Percentiles rank a stretch among this genome's conserved stretches.
phyloP scores from a whole-genome alignment of 2,329 filamentous ascomycete genomes.

The Periconia digitata region DNA sequence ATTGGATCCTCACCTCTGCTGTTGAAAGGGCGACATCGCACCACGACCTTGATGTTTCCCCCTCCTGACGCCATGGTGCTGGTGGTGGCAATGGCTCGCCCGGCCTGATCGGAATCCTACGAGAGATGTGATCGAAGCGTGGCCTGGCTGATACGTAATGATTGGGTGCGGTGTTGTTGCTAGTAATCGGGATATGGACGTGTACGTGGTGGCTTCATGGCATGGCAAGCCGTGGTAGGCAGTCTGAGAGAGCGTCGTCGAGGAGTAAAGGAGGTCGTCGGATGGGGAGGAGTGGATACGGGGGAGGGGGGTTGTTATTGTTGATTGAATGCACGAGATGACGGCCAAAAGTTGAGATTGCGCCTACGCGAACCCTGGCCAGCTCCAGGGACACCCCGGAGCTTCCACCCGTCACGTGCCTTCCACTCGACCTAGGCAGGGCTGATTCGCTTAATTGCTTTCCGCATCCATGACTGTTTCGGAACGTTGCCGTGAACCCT shows the following conservation, averaged over 20 bases:
- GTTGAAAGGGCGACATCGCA: conserved; percentile 94
- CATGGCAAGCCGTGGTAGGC: conserved; percentile 16
- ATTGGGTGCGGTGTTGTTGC: conserved; percentile 13
- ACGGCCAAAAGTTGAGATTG: conserved; percentile 21
- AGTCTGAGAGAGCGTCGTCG: neutral
- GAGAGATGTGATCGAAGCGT: conserved; percentile 3
- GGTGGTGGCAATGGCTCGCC: conserved; percentile 5
- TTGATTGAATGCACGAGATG: conserved; percentile 20
- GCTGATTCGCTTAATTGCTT: neutral
- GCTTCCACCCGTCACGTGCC: neutral
- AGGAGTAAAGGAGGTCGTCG: neutral
- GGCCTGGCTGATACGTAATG: conserved; percentile 3
- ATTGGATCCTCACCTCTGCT: conserved; percentile 67
- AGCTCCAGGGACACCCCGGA: neutral
- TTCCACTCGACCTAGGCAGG: neutral
- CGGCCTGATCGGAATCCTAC: conserved; percentile 2
- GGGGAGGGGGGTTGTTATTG: conserved; percentile 14
- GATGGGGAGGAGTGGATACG: conserved; percentile 27
- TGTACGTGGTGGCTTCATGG: conserved; percentile 30
- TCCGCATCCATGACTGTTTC: neutral
- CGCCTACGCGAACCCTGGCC: conserved; percentile 24
- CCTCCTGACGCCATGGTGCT: conserved; percentile 69
- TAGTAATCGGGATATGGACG: conserved; percentile 23
- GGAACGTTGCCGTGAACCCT: neutral
- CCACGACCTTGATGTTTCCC: conserved; percentile 99